phyloP scores from a whole-genome alignment of 2,329 filamentous ascomycete species.

The Fonsecaea erecta region DNA sequence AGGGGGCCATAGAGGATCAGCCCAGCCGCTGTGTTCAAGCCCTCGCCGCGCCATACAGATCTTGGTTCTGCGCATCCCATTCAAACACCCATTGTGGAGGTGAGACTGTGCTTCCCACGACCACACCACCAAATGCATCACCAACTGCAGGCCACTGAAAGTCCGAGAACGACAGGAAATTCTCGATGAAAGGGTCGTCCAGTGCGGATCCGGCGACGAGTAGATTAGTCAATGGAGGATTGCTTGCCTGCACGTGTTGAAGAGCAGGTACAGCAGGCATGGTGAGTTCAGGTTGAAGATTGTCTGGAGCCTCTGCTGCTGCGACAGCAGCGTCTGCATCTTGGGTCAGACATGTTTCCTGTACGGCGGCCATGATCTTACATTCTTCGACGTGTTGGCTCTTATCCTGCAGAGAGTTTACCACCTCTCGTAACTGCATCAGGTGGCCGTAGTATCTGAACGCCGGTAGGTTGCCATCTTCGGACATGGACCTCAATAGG shows the following conservation, averaged over 20 bases:
- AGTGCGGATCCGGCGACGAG: neutral
- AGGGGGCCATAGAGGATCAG: too few relatives aligned
- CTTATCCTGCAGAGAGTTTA: neutral
- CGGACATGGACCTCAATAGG: slow-evolving; percentile 10
- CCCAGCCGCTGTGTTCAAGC: neutral
- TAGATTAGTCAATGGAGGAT: neutral
- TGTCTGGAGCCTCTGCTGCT: too few relatives aligned
- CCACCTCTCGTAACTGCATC: neutral
- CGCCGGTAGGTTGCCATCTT: slow-evolving; percentile 11
- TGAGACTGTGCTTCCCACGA: neutral
- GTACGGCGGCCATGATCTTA: too few relatives aligned
- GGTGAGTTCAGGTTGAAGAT: too few relatives aligned
- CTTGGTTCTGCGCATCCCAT: neutral
- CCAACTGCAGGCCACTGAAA: neutral
- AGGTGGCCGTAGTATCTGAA: neutral
- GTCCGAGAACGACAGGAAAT: neutral
- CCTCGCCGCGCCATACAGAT: neutral
- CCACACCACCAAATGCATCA: neutral
- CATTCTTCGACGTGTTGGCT: neutral
- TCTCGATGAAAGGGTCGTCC: neutral
- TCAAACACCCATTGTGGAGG: neutral
- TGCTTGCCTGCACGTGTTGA: too few relatives aligned
- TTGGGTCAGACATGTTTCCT: too few relatives aligned
- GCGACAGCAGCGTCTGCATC: too few relatives aligned
- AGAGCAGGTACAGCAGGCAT: too few relatives aligned